Conservation (phyloP, 2,329 filamentous ascomycete species). For the Clarireedia hainanense region DNA sequence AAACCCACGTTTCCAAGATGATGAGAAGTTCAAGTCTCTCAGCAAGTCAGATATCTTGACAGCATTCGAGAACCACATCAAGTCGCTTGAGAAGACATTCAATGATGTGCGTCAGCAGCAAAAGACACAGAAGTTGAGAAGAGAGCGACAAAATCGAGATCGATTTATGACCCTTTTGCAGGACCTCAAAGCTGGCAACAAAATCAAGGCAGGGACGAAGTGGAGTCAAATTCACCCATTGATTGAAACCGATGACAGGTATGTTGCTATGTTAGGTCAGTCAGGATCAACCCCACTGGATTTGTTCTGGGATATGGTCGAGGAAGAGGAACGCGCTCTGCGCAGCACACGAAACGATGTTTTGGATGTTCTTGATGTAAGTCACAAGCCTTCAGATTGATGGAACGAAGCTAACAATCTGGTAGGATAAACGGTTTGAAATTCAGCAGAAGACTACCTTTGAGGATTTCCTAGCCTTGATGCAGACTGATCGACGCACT, state of each 20-base stretch:
- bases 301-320: conserved; percentile 91
- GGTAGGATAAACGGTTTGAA: conserved; percentile 82
- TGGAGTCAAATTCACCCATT: conserved; percentile 75
- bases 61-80: conserved; percentile 93
- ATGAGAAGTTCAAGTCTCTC: conserved; percentile 78
- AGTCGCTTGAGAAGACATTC: conserved; percentile 79
- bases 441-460: conserved; percentile 79
- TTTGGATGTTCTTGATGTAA: conserved; percentile 79
- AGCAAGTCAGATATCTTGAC: conserved; percentile 85
- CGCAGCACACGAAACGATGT: conserved; percentile 76
- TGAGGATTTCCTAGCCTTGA: conserved; percentile 76
- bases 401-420: conserved; percentile 31
- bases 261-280: conserved; percentile 75
- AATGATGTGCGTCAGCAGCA: conserved; percentile 86
- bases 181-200: conserved; percentile 66
- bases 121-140: conserved; percentile 71
- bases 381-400: conserved; percentile 26
- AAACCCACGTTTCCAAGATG: conserved; percentile 68
- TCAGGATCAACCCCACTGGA: conserved; percentile 79
- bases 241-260: conserved; percentile 75
- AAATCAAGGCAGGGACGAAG: conserved; percentile 83
- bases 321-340: conserved; percentile 86
- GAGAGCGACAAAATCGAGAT: conserved; percentile 82
- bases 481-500: conserved; percentile 82
- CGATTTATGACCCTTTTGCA: conserved; percentile 66